phyloP scores from a whole-genome alignment of 2,329 filamentous ascomycete species.

The Domatiomyces catenatus region DNA sequence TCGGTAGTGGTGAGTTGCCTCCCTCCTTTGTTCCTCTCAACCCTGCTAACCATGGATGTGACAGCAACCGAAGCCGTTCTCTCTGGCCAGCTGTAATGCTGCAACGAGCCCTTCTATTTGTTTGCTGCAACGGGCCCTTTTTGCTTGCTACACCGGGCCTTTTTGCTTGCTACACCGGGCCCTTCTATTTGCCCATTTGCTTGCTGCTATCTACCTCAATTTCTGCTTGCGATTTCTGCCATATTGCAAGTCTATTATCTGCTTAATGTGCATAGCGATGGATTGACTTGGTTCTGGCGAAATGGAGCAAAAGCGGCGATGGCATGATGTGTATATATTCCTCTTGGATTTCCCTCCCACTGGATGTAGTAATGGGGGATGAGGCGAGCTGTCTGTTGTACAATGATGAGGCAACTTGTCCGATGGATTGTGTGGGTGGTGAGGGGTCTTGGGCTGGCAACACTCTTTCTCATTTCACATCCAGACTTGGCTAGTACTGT shows the following conservation, averaged over 20 bases:
- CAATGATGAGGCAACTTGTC: not conserved
- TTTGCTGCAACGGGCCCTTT: too few species aligned
- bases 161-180: not conserved
- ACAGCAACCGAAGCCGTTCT: conserved; percentile 64
- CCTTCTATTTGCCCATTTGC: not conserved
- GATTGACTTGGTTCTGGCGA: not conserved
- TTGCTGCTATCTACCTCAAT: not conserved
- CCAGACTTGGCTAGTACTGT: not conserved
- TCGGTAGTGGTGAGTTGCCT: conserved; percentile 63
- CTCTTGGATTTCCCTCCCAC: not conserved
- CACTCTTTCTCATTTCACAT: not conserved
- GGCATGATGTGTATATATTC: not conserved
- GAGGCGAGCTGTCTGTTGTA: too few species aligned
- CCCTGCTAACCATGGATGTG: conserved; percentile 19
- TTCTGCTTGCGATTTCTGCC: not conserved
- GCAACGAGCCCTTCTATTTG: not conserved
- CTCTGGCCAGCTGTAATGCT: conserved; percentile 51
- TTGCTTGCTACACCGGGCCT: too few species aligned
- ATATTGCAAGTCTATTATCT: not conserved
- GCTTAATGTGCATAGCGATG: not conserved
- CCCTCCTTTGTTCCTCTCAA: not conserved
- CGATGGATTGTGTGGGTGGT: not conserved
- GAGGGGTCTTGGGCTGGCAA: not conserved
- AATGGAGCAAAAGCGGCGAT: not conserved
- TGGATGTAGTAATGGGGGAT: not conserved